These are phyloP conservation scores for Elasticomyces elasticus DNA, from an alignment of 495 filamentous ascomycete species.

Conservation along the genomic window DNA sequence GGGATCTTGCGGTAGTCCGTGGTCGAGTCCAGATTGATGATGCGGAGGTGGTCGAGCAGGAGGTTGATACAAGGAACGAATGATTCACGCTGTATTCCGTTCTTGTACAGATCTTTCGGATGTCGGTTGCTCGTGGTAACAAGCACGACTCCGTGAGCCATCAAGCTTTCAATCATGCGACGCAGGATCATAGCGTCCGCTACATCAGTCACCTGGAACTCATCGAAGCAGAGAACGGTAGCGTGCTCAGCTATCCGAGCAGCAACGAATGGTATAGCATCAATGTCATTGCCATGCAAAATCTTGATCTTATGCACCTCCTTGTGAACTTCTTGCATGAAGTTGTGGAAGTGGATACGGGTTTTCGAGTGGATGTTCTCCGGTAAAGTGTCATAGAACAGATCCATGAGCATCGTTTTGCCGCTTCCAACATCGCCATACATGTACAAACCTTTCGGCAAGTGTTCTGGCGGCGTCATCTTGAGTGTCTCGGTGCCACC, in stretches of 20 bases:
- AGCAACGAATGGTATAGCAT: slow-evolving; percentile 84
- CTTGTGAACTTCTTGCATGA: slow-evolving; percentile 98
- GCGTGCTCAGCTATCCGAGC: slow-evolving; percentile 80
- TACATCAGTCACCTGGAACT: slow-evolving; percentile 98
- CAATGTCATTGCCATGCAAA: slow-evolving; percentile 77
- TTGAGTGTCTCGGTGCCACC: slow-evolving; percentile 24
- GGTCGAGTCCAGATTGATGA: slow-evolving; percentile 88
- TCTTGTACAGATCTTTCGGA: slow-evolving; percentile 91
- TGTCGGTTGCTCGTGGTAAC: slow-evolving; percentile 97
- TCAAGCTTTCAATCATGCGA: slow-evolving; percentile 75
- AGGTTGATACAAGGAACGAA: slow-evolving; percentile 95
- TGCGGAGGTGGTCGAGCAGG: slow-evolving; percentile 66
- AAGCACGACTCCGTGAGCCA: slow-evolving; percentile 92
- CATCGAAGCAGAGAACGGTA: slow-evolving; percentile 91
- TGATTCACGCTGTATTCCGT: slow-evolving; percentile 89
- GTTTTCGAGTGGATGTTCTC: slow-evolving; percentile 70
- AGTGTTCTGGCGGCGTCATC: slow-evolving; percentile 45
- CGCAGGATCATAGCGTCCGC: slow-evolving; percentile 97
- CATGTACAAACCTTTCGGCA: slow-evolving; percentile 87
- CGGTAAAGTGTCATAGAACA: slow-evolving; percentile 93
- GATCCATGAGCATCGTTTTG: slow-evolving; percentile 99
- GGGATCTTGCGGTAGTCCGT: slow-evolving; percentile 98
- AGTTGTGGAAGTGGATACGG: slow-evolving; percentile 98
- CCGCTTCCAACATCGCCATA: slow-evolving; percentile 96
- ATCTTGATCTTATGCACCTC: slow-evolving; percentile 84